Evolutionary conservation across 1,284 basidiomycete genomes (phyloP), one percentile per base, ranked within the genome.

Genomic region (Rhizopogon hawkerae): DNA sequence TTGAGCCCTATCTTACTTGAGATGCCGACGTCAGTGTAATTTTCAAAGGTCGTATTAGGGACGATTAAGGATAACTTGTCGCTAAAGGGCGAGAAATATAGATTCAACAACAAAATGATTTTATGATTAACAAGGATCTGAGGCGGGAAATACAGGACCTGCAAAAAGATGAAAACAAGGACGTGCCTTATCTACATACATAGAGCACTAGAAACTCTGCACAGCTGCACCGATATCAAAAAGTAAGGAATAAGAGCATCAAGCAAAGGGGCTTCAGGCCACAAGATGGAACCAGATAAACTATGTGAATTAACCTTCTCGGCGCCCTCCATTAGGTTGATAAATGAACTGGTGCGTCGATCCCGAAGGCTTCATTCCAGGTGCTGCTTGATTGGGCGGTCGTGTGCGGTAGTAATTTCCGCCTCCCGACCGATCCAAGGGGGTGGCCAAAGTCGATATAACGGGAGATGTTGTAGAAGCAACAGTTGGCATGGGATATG

Each of bases 401-500:
- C 72, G 66, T 47, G 71, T 69, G 48, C 71, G 72, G 46, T 64
- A 69, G 36, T 57, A 9, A 43, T 46, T 54, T 23, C 54, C 54
- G 45, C 54, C 56, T 38, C 54, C 59, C 29, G 65, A 58, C 26
- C 63, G 60, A 13, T 73, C 69, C 46, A 50, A 57, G 0, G 57
- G 41, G 14, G 60, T 62, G 7, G 62, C 58, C n/a, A 59, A 58
- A 10, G 63, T 35, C 5, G 63, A 51, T 6, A 73, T 65, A 13
- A 72, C 69, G 8, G 71, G 69, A 13, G 67, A 69, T 0, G 69
- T 72, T 45, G 60, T 54, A 24, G 65, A 68, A 7, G 72, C 70
- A 33, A 74, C 69, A 0, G 69, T 71, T 4, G 70, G 69, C 70
- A 71, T 71, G 7, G 76, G 75, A 65, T 73, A 77, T 5, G 75